These are phyloP conservation scores for Clavispora santaluciae DNA, from an alignment of 805 yeast genomes.

Conservation along the genomic window DNA sequence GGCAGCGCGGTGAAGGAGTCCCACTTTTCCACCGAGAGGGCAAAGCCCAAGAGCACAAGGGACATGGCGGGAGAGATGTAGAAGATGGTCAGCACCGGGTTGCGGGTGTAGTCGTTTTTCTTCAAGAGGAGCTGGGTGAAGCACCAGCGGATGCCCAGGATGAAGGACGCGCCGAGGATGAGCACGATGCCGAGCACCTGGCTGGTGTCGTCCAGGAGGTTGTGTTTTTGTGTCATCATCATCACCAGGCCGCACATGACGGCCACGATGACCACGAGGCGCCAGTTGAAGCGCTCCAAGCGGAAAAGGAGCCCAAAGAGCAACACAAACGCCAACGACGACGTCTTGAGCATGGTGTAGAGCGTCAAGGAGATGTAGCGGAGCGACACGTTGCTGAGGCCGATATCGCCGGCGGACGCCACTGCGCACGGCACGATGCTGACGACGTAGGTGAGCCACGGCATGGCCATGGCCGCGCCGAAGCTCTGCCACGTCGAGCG, in stretches of 20 bases:
- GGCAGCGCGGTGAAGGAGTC: conserved; percentile 44
- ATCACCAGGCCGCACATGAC: conserved; percentile 82
- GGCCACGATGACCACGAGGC: conserved; percentile 61
- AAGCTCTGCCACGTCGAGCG: conserved; percentile 1
- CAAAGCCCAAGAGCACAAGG: conserved; percentile 53
- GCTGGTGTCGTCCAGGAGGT: conserved; percentile 15
- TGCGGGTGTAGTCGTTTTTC: conserved; percentile 51
- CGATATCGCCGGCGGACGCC: conserved; percentile 91
- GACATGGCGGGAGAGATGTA: conserved; percentile 86
- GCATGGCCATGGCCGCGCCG: conserved; percentile 15
- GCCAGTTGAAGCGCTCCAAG: conserved; percentile 68
- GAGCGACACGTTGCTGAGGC: conserved; percentile 82
- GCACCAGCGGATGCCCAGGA: conserved; percentile 94
- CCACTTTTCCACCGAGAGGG: conserved; percentile 68
- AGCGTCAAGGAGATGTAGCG: conserved; percentile 73
- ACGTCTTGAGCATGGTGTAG: conserved; percentile 90
- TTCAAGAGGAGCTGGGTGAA: conserved; percentile 79
- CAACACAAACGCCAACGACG: conserved; percentile 82
- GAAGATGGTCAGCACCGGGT: conserved; percentile 80
- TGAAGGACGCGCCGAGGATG: conserved; percentile 72
- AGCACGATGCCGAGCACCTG: conserved; percentile 58
- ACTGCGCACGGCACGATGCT: conserved; percentile 78
- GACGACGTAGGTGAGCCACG: conserved; percentile 31
- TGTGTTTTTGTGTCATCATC: conserved; percentile 64
- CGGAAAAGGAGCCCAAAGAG: conserved; percentile 80